phyloP scores from a whole-genome alignment of 108 stramenopile genomes.

The Cyclostephanos invisitatus region DNA sequence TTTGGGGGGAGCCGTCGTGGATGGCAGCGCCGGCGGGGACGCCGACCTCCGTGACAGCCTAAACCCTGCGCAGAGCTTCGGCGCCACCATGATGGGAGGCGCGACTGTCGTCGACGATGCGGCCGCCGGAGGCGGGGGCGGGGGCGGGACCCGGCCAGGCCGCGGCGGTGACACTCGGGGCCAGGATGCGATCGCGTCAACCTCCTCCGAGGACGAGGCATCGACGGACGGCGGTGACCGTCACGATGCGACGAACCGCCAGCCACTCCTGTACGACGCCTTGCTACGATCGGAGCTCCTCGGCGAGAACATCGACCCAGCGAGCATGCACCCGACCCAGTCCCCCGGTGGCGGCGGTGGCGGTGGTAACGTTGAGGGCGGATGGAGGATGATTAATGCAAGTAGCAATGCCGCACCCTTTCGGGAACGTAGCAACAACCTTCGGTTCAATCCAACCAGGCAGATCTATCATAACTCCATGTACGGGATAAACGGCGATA shows the following conservation, averaged over 20 bases:
- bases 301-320: constrained; percentile 79
- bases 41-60: constrained; percentile 3
- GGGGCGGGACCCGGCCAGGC: background rate
- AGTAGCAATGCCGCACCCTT: constrained; percentile 24
- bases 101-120: constrained; percentile 9
- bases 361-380: background rate
- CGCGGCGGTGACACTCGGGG: background rate
- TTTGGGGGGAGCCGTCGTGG: background rate
- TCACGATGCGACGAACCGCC: constrained; percentile 43
- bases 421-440: constrained; percentile 61
- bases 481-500: constrained; percentile 33
- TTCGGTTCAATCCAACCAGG: constrained; percentile 66
- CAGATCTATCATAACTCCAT: constrained; percentile 59
- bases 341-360: background rate
- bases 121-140: background rate
- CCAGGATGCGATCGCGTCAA: constrained; percentile 4
- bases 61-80: constrained; percentile 30
- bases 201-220: constrained; percentile 25
- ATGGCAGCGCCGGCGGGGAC: background rate
- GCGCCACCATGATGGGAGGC: constrained; percentile 43
- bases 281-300: constrained; percentile 82
- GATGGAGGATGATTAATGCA: constrained; percentile 10
- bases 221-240: constrained; percentile 22
- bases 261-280: constrained; percentile 65
- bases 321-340: constrained; percentile 18